Evolutionary conservation across 2,329 filamentous ascomycete genomes (phyloP).

Genomic region (Hirsutella rhossiliensis): DNA sequence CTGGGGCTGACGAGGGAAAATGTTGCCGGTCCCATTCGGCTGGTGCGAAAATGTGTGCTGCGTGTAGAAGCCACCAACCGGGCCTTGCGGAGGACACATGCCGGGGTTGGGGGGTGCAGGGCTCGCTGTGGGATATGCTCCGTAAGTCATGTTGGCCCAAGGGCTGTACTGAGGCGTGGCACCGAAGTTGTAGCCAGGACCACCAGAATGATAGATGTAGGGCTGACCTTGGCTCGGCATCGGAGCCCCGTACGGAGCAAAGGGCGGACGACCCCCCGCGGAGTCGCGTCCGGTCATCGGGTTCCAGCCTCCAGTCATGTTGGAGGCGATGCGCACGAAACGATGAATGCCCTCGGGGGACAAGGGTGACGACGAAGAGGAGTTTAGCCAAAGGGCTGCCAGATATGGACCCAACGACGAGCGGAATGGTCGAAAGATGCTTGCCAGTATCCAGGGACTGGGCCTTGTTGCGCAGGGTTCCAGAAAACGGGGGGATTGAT

Average conservation of each 20-base stretch:
- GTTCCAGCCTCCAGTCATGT: slow-evolving; percentile 28
- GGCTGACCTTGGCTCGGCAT: slow-evolving; percentile 22
- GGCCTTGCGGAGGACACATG: not conserved
- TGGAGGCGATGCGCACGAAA: not conserved
- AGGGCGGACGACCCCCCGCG: slow-evolving; percentile 17
- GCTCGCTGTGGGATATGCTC: slow-evolving; percentile 8
- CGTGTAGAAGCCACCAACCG: slow-evolving; percentile 12
- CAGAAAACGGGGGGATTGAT: slow-evolving; percentile 9
- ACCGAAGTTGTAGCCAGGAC: slow-evolving; percentile 21
- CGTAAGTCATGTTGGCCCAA: slow-evolving; percentile 15
- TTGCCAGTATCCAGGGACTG: slow-evolving; percentile 22
- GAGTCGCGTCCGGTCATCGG: slow-evolving; percentile 25
- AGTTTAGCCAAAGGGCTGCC: slow-evolving; percentile 13
- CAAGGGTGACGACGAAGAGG: not conserved
- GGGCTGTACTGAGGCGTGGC: slow-evolving; percentile 9
- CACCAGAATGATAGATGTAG: slow-evolving; percentile 24
- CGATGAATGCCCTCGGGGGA: not conserved
- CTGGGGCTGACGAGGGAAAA: slow-evolving; percentile 26
- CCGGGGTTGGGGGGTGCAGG: slow-evolving; percentile 3
- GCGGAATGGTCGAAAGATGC: slow-evolving; percentile 16
- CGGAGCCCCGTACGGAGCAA: slow-evolving; percentile 20
- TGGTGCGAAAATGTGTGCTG: slow-evolving; percentile 19
- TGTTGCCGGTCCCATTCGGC: slow-evolving; percentile 24
- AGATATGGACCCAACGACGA: slow-evolving; percentile 23
- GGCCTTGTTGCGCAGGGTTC: slow-evolving; percentile 17